These are phyloP conservation scores for Excoecaria cochinchinensis DNA, from an alignment of 345 rosid species.

Conservation along the genomic window DNA sequence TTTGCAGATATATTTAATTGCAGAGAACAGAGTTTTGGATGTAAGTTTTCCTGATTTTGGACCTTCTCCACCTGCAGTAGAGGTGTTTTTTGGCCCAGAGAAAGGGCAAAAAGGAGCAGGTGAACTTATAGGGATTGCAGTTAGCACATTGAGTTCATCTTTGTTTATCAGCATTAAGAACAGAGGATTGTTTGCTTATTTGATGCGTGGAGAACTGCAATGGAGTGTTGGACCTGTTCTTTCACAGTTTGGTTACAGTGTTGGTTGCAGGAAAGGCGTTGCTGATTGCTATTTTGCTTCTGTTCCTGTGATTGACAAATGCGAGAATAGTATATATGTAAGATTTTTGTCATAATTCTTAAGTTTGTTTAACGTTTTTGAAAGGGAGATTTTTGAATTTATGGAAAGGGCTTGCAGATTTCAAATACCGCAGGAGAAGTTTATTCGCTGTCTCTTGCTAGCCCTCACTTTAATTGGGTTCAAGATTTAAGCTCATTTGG, in stretches of 20 bases:
- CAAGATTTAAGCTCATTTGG: constrained; percentile 67
- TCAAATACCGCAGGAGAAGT: constrained; percentile 73
- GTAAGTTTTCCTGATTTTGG: constrained; percentile 39
- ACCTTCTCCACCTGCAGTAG: constrained; percentile 41
- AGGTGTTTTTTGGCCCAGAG: constrained; percentile 62
- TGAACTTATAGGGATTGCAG: constrained; percentile 61
- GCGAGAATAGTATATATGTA: constrained; percentile 78
- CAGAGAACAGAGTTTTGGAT: constrained; percentile 67
- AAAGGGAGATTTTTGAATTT: not conserved
- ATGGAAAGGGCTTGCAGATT: constrained; percentile 44
- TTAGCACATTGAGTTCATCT: constrained; percentile 54
- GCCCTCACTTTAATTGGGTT: constrained; percentile 67
- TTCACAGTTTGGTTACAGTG: constrained; percentile 52
- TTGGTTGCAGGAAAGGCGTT: constrained; percentile 62
- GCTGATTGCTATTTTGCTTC: constrained; percentile 64
- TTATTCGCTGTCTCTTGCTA: constrained; percentile 68
- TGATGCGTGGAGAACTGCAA: constrained; percentile 38
- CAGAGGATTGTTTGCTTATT: constrained; percentile 62
- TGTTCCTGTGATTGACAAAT: constrained; percentile 63
- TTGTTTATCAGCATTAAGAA: constrained; percentile 57
- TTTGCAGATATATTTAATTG: constrained; percentile 69
- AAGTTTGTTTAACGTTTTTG: not conserved
- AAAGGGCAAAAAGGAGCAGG: constrained; percentile 36
- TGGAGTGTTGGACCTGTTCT: constrained; percentile 81
- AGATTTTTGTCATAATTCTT: constrained; percentile 20